Evolutionary conservation across 169 alveolate genomes (phyloP).

Genomic region (Plasmodium falciparum): DNA sequence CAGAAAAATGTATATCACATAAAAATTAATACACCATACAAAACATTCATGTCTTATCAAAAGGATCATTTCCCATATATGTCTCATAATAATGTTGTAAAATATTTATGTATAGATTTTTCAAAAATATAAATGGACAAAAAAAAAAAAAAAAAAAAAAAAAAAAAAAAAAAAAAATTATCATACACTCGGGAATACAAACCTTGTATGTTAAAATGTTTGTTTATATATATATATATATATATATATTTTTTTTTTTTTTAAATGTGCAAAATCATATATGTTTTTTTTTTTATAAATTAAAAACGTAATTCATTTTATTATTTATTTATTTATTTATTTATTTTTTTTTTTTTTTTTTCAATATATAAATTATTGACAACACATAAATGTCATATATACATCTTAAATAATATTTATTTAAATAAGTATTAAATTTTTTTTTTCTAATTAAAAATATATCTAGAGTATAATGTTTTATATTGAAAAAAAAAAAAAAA

Average conservation of each 20-base stretch:
- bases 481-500: no score
- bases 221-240: background rate
- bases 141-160: background rate
- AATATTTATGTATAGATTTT: slow-evolving; percentile 56
- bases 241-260: background rate
- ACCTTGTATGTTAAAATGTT: no score
- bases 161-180: no score
- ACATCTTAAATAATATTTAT: background rate
- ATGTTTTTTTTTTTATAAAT: no score
- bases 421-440: background rate
- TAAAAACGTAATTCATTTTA: background rate
- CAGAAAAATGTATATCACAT: slow-evolving; percentile 40
- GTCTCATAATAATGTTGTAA: slow-evolving; percentile 18
- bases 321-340: background rate
- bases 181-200: no score
- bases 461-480: background rate
- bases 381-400: no score
- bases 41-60: slow-evolving; percentile 56
- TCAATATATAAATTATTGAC: background rate
- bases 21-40: slow-evolving; percentile 42
- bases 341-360: background rate
- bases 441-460: background rate
- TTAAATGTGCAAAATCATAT: background rate
- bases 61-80: slow-evolving; percentile 18
- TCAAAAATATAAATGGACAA: slow-evolving; percentile 8